These are phyloP conservation scores for Termitomyces sp. DNA, from an alignment of 768 basidiomycete genomes.

Conservation along the genomic window DNA sequence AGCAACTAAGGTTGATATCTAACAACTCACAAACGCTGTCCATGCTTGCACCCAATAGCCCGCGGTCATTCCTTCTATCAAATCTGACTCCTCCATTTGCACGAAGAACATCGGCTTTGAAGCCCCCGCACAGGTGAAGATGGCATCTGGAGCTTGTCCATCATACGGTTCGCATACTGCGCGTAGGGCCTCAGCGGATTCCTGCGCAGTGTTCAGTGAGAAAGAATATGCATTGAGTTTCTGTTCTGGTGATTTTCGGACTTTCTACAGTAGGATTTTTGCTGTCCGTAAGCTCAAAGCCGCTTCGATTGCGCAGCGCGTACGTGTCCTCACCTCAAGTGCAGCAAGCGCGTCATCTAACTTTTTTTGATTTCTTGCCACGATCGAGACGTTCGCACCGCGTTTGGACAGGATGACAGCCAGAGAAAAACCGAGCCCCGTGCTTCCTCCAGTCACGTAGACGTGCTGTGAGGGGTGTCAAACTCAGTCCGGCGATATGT, in stretches of 20 bases:
- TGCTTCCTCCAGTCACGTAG: slow-evolving; percentile 81
- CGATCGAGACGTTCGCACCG: slow-evolving; percentile 83
- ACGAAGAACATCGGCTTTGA: slow-evolving; percentile 69
- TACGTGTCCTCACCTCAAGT: slow-evolving; percentile 59
- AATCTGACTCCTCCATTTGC: slow-evolving; percentile 56
- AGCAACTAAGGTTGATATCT: neutral
- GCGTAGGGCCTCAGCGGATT: slow-evolving; percentile 55
- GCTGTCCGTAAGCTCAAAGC: too few relatives aligned
- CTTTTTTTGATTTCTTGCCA: slow-evolving; percentile 67
- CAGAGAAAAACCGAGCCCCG: slow-evolving; percentile 74
- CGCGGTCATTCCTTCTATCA: slow-evolving; percentile 40
- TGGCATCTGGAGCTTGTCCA: slow-evolving; percentile 61
- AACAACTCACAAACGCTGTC: slow-evolving; percentile 42
- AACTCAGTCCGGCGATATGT: neutral
- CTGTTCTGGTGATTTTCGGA: slow-evolving; percentile 51
- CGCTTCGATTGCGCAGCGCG: too few relatives aligned
- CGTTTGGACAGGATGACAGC: slow-evolving; percentile 57
- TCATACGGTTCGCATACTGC: slow-evolving; percentile 48
- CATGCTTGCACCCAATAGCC: slow-evolving; percentile 48
- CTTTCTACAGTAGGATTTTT: slow-evolving; percentile 30
- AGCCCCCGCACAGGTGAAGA: slow-evolving; percentile 76
- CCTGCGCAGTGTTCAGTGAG: slow-evolving; percentile 46
- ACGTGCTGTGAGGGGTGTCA: slow-evolving; percentile 52
- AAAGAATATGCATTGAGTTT: slow-evolving; percentile 61
- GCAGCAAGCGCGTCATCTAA: slow-evolving; percentile 53